Evolutionary conservation across 1,139 yeast genomes (phyloP).

Genomic region (Blastobotrys capitulatus): DNA sequence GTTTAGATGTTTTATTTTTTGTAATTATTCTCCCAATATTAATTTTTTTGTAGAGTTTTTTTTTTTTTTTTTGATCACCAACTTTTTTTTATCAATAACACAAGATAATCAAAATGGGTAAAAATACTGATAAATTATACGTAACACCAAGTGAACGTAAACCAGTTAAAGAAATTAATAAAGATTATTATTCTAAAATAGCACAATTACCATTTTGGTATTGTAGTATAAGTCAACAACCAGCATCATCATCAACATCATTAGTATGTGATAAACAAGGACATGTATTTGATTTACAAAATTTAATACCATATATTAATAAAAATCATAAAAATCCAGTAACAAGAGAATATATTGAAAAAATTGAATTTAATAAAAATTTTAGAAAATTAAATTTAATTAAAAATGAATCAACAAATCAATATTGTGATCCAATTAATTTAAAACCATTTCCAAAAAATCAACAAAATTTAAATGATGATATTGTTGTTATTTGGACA

Average conservation of each 20-base stretch:
- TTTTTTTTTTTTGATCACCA: too few species aligned
- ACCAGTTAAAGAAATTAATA: not conserved
- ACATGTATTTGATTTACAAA: slow-evolving; percentile 33
- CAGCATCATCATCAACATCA: slow-evolving; percentile 16
- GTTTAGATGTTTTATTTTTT: too few species aligned
- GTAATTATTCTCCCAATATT: too few species aligned
- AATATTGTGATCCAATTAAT: slow-evolving; percentile 33
- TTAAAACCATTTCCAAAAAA: slow-evolving; percentile 27
- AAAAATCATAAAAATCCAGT: slow-evolving; percentile 33
- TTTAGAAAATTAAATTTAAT: slow-evolving; percentile 29
- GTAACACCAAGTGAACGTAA: slow-evolving; percentile 31
- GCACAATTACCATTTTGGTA: slow-evolving; percentile 31
- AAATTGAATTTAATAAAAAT: slow-evolving; percentile 14
- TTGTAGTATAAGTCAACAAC: slow-evolving; percentile 34
- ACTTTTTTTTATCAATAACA: too few species aligned
- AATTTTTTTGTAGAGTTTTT: too few species aligned
- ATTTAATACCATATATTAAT: slow-evolving; percentile 32
- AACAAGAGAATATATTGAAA: slow-evolving; percentile 26
- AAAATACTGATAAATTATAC: slow-evolving; percentile 36
- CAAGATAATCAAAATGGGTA: slow-evolving; percentile 29
- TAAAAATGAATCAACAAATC: slow-evolving; percentile 29
- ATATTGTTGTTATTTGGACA: slow-evolving; percentile 30
- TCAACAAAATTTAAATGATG: slow-evolving; percentile 18
- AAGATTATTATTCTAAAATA: not conserved
- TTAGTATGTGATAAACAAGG: slow-evolving; percentile 32